A percentile compares a stretch with the other conserved stretches of the same genome.
These are phyloP conservation scores for Colletotrichum phormii DNA, from an alignment of 2,329 filamentous ascomycete genomes.

Conservation along the genomic window DNA sequence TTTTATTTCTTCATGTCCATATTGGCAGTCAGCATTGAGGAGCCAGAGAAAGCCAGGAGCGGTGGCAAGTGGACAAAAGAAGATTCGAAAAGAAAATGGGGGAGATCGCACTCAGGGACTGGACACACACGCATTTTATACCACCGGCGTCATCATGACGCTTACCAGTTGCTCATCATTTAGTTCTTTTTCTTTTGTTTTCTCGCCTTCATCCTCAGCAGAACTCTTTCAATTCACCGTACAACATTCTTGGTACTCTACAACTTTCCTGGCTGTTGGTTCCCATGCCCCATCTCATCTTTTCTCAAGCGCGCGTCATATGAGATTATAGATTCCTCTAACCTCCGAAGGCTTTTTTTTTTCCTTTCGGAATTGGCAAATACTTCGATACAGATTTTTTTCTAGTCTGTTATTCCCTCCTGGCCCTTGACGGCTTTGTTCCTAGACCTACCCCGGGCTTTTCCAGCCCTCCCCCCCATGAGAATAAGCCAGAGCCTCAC, in stretches of 20 bases:
- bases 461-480: no score
- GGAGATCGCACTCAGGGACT: neutral
- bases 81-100: neutral
- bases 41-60: neutral
- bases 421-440: no score
- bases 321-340: no score
- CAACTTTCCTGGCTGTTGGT: neutral
- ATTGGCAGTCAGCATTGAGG: neutral
- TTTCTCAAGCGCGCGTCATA: no score
- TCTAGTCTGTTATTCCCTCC: no score
- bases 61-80: neutral
- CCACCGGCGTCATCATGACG: neutral
- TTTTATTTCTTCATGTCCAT: no score
- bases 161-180: neutral
- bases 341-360: no score
- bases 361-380: no score
- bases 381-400: no score
- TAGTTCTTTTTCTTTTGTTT: neutral
- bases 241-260: neutral
- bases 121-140: neutral
- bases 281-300: neutral
- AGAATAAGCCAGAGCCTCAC: no score
- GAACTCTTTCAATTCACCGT: neutral
- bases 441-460: no score
- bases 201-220: no score